phyloP scores from a whole-genome alignment of 2,329 filamentous ascomycete species.

The Rachicladosporium sp. region DNA sequence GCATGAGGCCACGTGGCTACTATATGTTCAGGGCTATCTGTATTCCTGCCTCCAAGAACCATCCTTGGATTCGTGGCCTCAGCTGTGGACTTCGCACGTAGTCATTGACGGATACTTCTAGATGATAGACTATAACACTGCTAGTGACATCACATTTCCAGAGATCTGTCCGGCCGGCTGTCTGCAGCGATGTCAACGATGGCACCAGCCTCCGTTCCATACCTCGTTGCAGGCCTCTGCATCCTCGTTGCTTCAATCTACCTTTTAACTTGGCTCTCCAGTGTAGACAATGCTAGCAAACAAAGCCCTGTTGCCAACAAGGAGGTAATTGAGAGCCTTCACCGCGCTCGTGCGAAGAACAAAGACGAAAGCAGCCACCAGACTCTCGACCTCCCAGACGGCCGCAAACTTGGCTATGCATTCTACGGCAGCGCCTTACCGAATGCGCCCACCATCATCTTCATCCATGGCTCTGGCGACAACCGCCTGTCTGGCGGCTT shows the following conservation, averaged over 20 bases:
- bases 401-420: slow-evolving; percentile 32
- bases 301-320: neutral
- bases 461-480: slow-evolving; percentile 32
- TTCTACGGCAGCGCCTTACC: slow-evolving; percentile 25
- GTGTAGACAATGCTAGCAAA: neutral
- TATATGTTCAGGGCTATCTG: too few relatives aligned
- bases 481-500: slow-evolving; percentile 30
- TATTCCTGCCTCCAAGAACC: too few relatives aligned
- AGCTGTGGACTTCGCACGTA: too few relatives aligned
- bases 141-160: too few relatives aligned
- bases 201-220: neutral
- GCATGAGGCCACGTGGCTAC: too few relatives aligned
- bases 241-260: neutral
- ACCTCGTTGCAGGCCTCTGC: slow-evolving; percentile 1
- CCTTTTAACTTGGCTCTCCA: neutral
- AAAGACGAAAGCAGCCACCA: neutral
- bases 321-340: neutral
- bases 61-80: too few relatives aligned
- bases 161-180: too few relatives aligned
- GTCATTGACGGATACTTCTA: too few relatives aligned
- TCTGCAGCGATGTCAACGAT: neutral
- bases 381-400: slow-evolving; percentile 13
- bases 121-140: too few relatives aligned
- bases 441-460: slow-evolving; percentile 25
- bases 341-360: neutral